A percentile compares a stretch with the other conserved stretches of the same genome.
Evolutionary conservation across 176 grass and related monocot genomes (phyloP).

Genomic region (Canna indica): DNA sequence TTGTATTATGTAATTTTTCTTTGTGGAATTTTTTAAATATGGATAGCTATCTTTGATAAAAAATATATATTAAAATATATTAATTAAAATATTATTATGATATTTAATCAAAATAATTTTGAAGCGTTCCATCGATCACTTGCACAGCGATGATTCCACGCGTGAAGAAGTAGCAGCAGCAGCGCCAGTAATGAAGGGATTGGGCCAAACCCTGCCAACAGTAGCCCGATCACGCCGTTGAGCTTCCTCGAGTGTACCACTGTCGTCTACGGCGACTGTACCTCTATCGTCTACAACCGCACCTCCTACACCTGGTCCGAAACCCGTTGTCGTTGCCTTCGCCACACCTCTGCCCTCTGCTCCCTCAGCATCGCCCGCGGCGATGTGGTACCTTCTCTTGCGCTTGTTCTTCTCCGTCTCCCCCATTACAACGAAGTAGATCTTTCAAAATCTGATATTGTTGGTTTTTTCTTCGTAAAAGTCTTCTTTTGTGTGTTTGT

Average conservation of each 20-base stretch:
- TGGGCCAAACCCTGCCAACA: conserved; percentile 49
- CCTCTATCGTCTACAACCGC: conserved; percentile 58
- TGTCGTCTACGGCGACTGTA: conserved; percentile 39
- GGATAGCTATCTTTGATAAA: too few species aligned
- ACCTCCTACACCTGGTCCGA: conserved; percentile 65
- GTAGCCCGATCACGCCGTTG: conserved; percentile 49
- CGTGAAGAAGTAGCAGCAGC: too few species aligned
- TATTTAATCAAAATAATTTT: too few species aligned
- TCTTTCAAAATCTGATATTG: not conserved
- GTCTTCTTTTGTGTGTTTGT: not conserved
- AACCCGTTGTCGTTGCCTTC: conserved; percentile 52
- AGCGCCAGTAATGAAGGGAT: conserved; percentile 23
- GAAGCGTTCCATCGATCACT: too few species aligned
- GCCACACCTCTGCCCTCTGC: conserved; percentile 65
- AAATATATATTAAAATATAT: too few species aligned
- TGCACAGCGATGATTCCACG: too few species aligned
- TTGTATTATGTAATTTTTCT: too few species aligned
- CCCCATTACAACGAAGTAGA: not conserved
- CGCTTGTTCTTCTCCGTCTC: not conserved
- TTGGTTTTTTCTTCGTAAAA: not conserved
- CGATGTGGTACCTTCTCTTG: conserved; percentile 47
- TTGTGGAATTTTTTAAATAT: too few species aligned
- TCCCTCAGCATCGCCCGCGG: conserved; percentile 56
- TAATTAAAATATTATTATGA: too few species aligned
- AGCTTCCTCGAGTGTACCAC: conserved; percentile 58